These are phyloP conservation scores for Exophiala sp. DNA, from an alignment of 2,329 filamentous ascomycete species.

Conservation along the genomic window DNA sequence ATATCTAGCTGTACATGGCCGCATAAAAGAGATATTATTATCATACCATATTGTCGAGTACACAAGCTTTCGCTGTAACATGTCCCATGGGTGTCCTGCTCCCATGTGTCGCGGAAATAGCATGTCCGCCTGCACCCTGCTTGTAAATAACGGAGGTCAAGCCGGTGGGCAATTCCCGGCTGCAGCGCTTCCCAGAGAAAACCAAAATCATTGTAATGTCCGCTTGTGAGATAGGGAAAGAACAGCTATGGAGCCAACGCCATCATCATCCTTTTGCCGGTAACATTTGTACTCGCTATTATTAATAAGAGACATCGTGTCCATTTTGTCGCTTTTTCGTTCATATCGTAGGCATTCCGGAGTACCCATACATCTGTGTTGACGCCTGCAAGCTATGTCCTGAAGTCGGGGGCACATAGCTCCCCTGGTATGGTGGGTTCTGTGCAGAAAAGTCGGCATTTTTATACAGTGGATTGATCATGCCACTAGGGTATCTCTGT, in stretches of 20 bases:
- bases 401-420: slow-evolving; percentile 62
- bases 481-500: slow-evolving; percentile 39
- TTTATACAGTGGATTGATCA: slow-evolving; percentile 64
- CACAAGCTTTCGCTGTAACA: no score
- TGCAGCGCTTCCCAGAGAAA: no score
- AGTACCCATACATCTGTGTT: slow-evolving; percentile 26
- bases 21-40: no score
- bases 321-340: neutral
- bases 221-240: neutral
- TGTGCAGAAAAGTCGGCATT: slow-evolving; percentile 69
- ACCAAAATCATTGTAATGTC: neutral
- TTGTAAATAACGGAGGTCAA: no score
- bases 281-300: neutral
- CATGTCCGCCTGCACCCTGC: no score
- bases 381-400: slow-evolving; percentile 20
- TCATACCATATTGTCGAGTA: no score
- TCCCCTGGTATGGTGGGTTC: slow-evolving; percentile 74
- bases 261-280: neutral
- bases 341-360: slow-evolving; percentile 16
- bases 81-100: no score
- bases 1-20: no score
- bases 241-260: neutral
- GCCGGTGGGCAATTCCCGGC: no score
- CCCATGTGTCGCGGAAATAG: no score
- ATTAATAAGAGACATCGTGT: neutral